Evolutionary conservation across 1,284 basidiomycete species (phyloP), one percentile per base, ranked within the genome.

Genomic region (Trichosporon sp.): DNA sequence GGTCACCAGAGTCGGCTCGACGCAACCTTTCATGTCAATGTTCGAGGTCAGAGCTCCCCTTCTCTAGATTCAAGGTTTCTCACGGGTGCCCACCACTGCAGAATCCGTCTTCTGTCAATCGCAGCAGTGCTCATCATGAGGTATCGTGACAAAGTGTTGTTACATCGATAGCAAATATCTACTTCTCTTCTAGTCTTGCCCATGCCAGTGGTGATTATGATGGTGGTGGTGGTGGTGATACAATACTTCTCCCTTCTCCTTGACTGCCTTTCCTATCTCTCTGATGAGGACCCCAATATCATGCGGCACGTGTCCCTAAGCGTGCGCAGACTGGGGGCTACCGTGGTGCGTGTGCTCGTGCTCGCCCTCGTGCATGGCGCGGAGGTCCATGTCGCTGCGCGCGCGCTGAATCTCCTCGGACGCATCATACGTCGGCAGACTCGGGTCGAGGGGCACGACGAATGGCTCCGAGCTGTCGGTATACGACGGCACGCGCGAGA

Each of bases 361-460:
- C 10, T 21, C 19, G 16, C 7, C 19, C 51, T 54, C 51, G 51
- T 16, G 51, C 51, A 54, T 54, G 7, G 59, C 59, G 8, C 48
- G 4, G 7, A 73, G 56, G 26, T 68, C 67, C 8, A 40, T 43
- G 40, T 65, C 59, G 66, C 73, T 72, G 21, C 71, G 65, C 14
- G 56, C 67, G 54, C 70, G 67, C 56, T 46, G 54, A 14, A 61
- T 40, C 59, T 64, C 31, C 74, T 85, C 81, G 3, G 81, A 85
- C 73, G 92, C 92, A 76, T 92, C 91, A 76, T 96, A 96, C 66
- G 90, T 91, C 71, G 93, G 93, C 75, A 94, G 80, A 6, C 90
- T 91, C 74, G 89, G 90, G 78, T 88, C 88, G 77, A 97, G 84
- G 10, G 95, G 94, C 6, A 92, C 90, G 12, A 96, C 90, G 4